Conservation (phyloP, 2,329 filamentous ascomycete species). For the Trichoderma aggressivum region DNA sequence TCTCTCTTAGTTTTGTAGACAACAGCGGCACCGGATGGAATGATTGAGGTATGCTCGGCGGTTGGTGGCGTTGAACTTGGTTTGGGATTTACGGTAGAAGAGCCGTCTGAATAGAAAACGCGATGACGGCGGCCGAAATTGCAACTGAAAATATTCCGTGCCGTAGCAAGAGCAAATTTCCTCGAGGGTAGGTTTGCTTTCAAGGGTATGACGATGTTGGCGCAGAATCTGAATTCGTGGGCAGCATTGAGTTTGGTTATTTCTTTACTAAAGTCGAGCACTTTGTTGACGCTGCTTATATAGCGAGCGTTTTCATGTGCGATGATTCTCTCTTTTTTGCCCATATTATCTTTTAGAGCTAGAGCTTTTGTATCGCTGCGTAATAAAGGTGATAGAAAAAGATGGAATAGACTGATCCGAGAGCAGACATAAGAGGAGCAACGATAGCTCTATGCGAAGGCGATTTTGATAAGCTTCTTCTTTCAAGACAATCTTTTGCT, state of each 20-base stretch:
- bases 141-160: not conserved
- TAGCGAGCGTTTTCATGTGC: not conserved
- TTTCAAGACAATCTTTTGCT: not conserved
- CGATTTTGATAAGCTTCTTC: not conserved
- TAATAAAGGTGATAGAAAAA: not conserved
- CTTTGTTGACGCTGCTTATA: not conserved
- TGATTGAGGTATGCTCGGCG: accelerated
- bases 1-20: not conserved
- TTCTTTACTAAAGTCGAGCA: not conserved
- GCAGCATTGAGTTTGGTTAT: not conserved
- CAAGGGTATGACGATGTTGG: not conserved
- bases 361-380: not conserved
- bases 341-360: not conserved
- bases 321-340: not conserved
- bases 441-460: not conserved
- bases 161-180: not conserved
- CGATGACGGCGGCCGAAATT: not conserved
- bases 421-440: not conserved
- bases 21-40: not conserved
- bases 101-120: not conserved
- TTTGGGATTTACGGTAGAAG: not conserved
- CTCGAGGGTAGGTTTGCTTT: too few species aligned
- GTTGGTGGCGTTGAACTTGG: not conserved
- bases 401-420: not conserved
- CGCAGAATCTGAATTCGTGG: not conserved